Base-by-base conservation (phyloP, 1,284 basidiomycete species). In the Microbotryum saponariae region DNA sequence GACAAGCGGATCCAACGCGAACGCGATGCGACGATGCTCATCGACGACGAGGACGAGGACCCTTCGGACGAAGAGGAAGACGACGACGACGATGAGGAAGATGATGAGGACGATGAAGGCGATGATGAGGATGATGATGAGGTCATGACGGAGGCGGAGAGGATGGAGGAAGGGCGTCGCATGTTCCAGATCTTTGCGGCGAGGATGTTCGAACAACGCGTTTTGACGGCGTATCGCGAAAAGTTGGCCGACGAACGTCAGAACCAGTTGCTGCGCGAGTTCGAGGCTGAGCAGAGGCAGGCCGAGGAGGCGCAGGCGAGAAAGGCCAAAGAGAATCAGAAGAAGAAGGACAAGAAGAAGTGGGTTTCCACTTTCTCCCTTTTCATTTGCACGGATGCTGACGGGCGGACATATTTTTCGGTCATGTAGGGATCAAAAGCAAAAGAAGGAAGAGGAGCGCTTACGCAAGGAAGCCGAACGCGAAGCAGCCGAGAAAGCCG, bases 161-260 rank as follows among this genome's bases (percentile, higher is more conserved):
- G 94, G 77, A 91, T 93, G 86, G 92, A 97, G 77, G 94, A 98
- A 78, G 94, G 94, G 71, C 91, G 93, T 76, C 85, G 91, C 59
- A 98, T 98, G 94, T 98, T 98, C 80, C 92, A 92, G 70, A 97
- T 98, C 77, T 98, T 97, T 75, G 94, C 94, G n/a, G 94, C 94
- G 47, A 85, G 96, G 60, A 96, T 97, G 91, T 97, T 98, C 75
- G 94, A 98, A 79, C 92, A 97, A 77, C 85, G 94, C 29, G 94
- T 97, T 47, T 83, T 97, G 58, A 86, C 91, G 70, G 89, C 91
- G 6, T 94, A 91, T 74, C 85, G 89, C 59, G 91, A 93, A 78
- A 85, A 86, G 71, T 71, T 73, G 49, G 90, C 91, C 23, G 88
- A 90, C 74, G 89, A 92, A 75, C 83, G 89, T 70, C 90, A 92